These are phyloP conservation scores for Pestalotiopsis fici DNA, from an alignment of 2,329 filamentous ascomycete species.

Conservation along the genomic window DNA sequence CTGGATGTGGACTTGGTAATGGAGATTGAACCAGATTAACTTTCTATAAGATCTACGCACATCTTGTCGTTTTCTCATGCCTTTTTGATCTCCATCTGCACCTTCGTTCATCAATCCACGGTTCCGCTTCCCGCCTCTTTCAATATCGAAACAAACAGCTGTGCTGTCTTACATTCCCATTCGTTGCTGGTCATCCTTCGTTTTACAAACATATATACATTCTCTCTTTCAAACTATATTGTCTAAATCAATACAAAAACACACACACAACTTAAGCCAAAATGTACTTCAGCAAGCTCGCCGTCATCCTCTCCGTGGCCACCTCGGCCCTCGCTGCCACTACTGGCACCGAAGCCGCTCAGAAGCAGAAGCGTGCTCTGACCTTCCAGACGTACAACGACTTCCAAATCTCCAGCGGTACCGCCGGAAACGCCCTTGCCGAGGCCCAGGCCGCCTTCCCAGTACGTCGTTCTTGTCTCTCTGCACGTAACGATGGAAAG, in stretches of 20 bases:
- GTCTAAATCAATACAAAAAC: neutral
- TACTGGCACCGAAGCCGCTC: slow-evolving; percentile 5
- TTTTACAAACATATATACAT: neutral
- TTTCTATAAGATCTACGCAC: slow-evolving; percentile 9
- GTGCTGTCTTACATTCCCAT: slow-evolving; percentile 11
- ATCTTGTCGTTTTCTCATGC: neutral
- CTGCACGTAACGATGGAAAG: neutral
- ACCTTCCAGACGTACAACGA: slow-evolving; percentile 11
- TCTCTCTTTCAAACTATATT: neutral
- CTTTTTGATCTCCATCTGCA: slow-evolving; percentile 7
- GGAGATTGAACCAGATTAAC: neutral
- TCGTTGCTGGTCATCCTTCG: slow-evolving; percentile 10
- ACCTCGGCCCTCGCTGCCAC: slow-evolving; percentile 35
- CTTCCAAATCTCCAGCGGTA: slow-evolving; percentile 53
- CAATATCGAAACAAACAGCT: slow-evolving; percentile 10
- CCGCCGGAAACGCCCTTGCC: slow-evolving; percentile 52
- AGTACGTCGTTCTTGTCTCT: slow-evolving; percentile 28
- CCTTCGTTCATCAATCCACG: slow-evolving; percentile 5
- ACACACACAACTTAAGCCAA: slow-evolving; percentile 16
- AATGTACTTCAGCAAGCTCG: slow-evolving; percentile 39
- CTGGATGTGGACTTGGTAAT: no score
- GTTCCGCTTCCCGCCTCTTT: slow-evolving; percentile 4
- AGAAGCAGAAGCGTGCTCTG: slow-evolving; percentile 14
- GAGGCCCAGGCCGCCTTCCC: slow-evolving; percentile 58
- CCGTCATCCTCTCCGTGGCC: slow-evolving; percentile 36